Base-by-base conservation (phyloP, 495 filamentous ascomycete species). In the Talaromyces wortmannii region DNA sequence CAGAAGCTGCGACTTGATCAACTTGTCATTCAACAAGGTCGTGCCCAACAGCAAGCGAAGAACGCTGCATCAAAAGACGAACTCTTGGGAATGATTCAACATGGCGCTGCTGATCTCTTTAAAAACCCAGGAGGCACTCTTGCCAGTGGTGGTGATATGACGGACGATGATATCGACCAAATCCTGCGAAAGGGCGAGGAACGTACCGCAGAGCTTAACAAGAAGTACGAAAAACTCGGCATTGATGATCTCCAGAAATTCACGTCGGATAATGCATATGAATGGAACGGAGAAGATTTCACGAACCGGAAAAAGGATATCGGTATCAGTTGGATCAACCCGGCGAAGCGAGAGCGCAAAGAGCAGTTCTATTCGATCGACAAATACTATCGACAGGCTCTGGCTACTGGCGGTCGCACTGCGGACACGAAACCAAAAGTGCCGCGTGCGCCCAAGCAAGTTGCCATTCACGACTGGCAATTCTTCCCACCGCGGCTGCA, bases 201-300 rank as follows among this genome's bases (percentile, higher is more conserved):
- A 67, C 80, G 92, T 32, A 99, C 95, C 7, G 88, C 88, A 50
- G 80, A 91, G 66, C 80, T 99, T 48, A 97, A 89, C 66, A 87
- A 89, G 56, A 88, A 88, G 64, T 99, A 97, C 59, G 92, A 97
- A 63, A 95, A 96, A 64, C 84, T 99, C n/a, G 95, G 95, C 53
- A 88, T 99, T 49, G 95, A 99, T 68, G 95, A 99, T 58, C 72
- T 99, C 15, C 95, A 97, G 63, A 99, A 97, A 67, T 97, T 99
- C 71, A 92, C 86, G 4, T 95, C 91, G 0, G 95, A 99, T 60
- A 95, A 90, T 45, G 88, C 92, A 0, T 99, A 99, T 57, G 92
- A 97, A 65, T 99, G 95, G 95, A 97, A 99, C 59, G 95, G 95
- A 30, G 85, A 97, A 67, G 89, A 91, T 61, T 99, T 97, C 62